These are phyloP conservation scores for Clathrus columnatus DNA, from an alignment of 768 basidiomycete genomes.

Conservation along the genomic window DNA sequence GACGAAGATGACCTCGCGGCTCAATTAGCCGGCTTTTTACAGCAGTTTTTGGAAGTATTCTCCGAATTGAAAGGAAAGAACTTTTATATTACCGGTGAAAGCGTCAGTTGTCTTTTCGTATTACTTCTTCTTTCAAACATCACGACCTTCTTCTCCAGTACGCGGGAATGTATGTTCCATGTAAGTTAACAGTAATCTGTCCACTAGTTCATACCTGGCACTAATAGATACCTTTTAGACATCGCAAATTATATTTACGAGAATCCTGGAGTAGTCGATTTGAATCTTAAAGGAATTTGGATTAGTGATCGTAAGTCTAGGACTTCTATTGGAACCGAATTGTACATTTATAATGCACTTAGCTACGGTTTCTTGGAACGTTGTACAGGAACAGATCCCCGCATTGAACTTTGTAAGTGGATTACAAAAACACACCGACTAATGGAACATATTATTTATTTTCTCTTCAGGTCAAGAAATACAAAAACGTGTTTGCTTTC, in stretches of 20 bases:
- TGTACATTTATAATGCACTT: not conserved
- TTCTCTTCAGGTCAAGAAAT: slow-evolving; percentile 37
- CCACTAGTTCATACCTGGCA: not conserved
- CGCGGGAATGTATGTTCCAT: slow-evolving; percentile 60
- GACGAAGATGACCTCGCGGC: slow-evolving; percentile 51
- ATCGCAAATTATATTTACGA: slow-evolving; percentile 69
- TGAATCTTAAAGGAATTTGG: slow-evolving; percentile 60
- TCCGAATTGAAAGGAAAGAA: slow-evolving; percentile 65
- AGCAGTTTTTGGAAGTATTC: slow-evolving; percentile 72
- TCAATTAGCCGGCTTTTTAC: slow-evolving; percentile 51
- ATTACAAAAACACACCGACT: not conserved
- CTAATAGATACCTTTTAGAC: slow-evolving; percentile 30
- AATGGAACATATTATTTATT: not conserved
- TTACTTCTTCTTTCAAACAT: not conserved
- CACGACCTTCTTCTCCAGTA: slow-evolving; percentile 36
- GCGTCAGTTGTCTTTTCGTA: slow-evolving; percentile 38
- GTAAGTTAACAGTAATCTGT: slow-evolving; percentile 25
- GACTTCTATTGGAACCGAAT: no score
- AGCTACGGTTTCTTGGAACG: slow-evolving; percentile 42
- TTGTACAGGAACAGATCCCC: slow-evolving; percentile 62
- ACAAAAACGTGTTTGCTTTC: slow-evolving; percentile 59
- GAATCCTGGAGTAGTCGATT: slow-evolving; percentile 41
- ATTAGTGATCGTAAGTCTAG: slow-evolving; percentile 7
- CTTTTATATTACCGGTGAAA: slow-evolving; percentile 63
- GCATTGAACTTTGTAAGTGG: slow-evolving; percentile 54